Base-by-base conservation (phyloP, 331 rosid species). In the Quercus lobata region DNA sequence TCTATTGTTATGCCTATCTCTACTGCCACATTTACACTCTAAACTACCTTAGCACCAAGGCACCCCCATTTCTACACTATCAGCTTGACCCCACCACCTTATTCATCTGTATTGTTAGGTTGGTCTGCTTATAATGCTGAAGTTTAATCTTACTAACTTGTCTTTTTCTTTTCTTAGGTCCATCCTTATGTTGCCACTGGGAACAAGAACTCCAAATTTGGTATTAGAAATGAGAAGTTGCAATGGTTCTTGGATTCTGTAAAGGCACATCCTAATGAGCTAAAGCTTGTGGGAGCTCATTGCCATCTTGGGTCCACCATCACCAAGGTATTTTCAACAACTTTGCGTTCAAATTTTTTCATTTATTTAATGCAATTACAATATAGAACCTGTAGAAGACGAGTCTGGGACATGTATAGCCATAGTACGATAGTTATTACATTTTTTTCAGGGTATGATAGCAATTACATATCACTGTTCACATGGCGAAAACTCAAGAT, bases 291-390 rank as follows among this genome's bases (percentile, higher is more conserved):
- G n/a, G 99, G 99, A 24, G 97, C 94, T 53, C 99, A 96, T 82
- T 96, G 98, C 83, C 99, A 93, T 90, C 99, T 93, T 70, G 98
- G 97, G 57, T 96, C 99, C 76, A 96, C 99, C 82, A 91, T 93
- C 78, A 91, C 98, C 73, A 93, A 93, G 97, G 98, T 90, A 68
- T 49, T 77, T 82, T 82, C 65, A 73, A 24, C 53, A 29, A 37
- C 11, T 9, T 57, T 72, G n/a, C 22, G 54, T 24, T 19, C 25
- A 54, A 25, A 35, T 76, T 60, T 21, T 34, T 16, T 6, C 22
- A 63, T 69, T 21, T 10, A 4, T 75, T 5, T 14, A 6, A 34
- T 62, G 46, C n/a, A 24, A 49, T 49, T 49, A 49, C 54, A 49
- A 49, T 12, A 1, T 12, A 12, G 15, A 49, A 49, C 54, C 54